A percentile compares a stretch with the other conserved stretches of the same genome.
These are phyloP conservation scores for Penicillium sp. DNA, from an alignment of 2,329 filamentous ascomycete species.

Conservation along the genomic window DNA sequence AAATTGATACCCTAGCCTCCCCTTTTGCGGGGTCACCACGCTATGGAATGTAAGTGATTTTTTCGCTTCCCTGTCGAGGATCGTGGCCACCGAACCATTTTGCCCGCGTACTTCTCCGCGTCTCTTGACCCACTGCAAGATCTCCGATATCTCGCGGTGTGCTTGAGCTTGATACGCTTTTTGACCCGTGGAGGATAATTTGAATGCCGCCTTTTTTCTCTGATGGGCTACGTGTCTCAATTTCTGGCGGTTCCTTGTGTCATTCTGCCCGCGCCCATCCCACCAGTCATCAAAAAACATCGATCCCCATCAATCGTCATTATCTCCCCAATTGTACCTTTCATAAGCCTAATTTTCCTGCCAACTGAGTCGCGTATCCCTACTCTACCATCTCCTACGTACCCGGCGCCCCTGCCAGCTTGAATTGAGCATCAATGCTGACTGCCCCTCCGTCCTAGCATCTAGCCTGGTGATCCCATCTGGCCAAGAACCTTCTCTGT, in stretches of 20 bases:
- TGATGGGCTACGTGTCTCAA: constrained; percentile 20
- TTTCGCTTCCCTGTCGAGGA: constrained; percentile 28
- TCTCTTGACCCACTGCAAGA: constrained; percentile 37
- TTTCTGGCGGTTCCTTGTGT: constrained; percentile 19
- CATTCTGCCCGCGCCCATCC: constrained; percentile 32
- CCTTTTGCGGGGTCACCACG: constrained; percentile 45
- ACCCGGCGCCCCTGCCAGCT: constrained; percentile 17
- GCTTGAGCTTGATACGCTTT: constrained; percentile 13
- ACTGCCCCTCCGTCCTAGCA: constrained; percentile 35
- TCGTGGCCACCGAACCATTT: constrained; percentile 26
- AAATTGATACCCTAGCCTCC: constrained; percentile 31
- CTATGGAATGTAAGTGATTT: constrained; percentile 55
- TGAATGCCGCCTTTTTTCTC: constrained; percentile 15
- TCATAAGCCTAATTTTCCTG: constrained; percentile 22
- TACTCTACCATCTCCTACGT: constrained; percentile 21
- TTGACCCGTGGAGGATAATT: constrained; percentile 13
- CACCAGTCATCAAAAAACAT: constrained; percentile 36
- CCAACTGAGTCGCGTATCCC: constrained; percentile 33
- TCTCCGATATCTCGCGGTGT: constrained; percentile 20
- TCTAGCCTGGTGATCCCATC: constrained; percentile 45
- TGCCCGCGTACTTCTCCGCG: constrained; percentile 38
- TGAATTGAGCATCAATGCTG: constrained; percentile 39
- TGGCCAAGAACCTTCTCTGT: constrained; percentile 32
- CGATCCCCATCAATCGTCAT: constrained; percentile 33
- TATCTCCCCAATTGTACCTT: constrained; percentile 23